These are phyloP conservation scores for Monosporascus sp. DNA, from an alignment of 2,329 filamentous ascomycete species.

Conservation along the genomic window DNA sequence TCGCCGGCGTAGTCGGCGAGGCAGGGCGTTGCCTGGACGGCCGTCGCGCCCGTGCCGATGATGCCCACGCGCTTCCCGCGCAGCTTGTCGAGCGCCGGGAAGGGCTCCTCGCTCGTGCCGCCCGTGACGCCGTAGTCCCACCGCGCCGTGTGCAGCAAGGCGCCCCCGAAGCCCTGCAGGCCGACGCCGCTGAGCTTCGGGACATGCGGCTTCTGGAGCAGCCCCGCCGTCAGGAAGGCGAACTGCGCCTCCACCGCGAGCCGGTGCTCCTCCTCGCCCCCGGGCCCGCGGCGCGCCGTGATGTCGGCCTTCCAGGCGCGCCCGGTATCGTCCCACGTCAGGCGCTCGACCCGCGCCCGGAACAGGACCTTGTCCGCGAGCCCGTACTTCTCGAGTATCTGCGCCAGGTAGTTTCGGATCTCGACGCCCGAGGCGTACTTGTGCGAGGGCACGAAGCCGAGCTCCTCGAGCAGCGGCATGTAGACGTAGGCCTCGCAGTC, in stretches of 20 bases:
- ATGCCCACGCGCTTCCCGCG: constrained; percentile 41
- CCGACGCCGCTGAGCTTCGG: constrained; percentile 33
- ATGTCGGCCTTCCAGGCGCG: constrained; percentile 19
- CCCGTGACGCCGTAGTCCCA: constrained; percentile 41
- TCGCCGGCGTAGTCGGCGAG: constrained; percentile 42
- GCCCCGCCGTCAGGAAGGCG: constrained; percentile 32
- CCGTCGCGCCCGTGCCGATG: constrained; percentile 46
- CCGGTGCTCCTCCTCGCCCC: constrained; percentile 13
- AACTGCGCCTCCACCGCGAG: constrained; percentile 34
- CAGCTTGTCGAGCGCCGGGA: constrained; percentile 37
- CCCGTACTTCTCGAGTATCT: constrained; percentile 37
- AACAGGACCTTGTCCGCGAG: constrained; percentile 41
- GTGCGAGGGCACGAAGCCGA: constrained; percentile 49
- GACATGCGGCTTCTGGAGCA: constrained; percentile 34
- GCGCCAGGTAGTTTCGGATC: constrained; percentile 39
- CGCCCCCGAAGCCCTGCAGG: constrained; percentile 34
- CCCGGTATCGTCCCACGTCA: constrained; percentile 41
- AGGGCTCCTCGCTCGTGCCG: constrained; percentile 28
- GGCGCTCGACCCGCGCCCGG: constrained; percentile 34
- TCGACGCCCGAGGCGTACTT: constrained; percentile 31
- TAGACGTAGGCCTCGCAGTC: constrained; percentile 58
- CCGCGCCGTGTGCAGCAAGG: constrained; percentile 39
- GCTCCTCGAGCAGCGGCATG: constrained; percentile 55
- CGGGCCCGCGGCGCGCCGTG: constrained; percentile 20
- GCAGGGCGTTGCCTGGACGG: constrained; percentile 38